Evolutionary conservation across 1,284 basidiomycete genomes (phyloP), one percentile per base, ranked within the genome.

Genomic region (Porodaedalea pini): DNA sequence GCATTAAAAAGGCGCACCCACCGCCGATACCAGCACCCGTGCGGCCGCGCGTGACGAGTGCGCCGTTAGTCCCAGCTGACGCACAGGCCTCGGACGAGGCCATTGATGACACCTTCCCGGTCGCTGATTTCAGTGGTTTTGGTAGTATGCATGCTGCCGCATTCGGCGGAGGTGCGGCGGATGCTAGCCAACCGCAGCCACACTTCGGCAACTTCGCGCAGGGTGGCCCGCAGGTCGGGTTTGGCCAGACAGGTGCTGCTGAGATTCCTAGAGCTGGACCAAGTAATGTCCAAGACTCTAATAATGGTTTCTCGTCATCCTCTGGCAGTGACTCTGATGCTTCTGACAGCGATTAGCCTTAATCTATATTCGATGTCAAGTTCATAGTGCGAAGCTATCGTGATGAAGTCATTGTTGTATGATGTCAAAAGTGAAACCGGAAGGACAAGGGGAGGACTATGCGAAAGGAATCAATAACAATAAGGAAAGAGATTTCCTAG

Each of bases 1-100:
- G 82, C 53, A 76, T 81, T 47, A 90, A 88, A 69, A 86, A 89
- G 64, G 78, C 81, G 0, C 78, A 83, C 53, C 65, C 81, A 36
- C 81, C 82, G 5, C 65, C 68, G 5, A 65, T 73, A 21, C 64
- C 72, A 6, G 59, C 70, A 0, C 65, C 71, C 1, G 65, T 63
- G 63, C 70, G 73, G 56, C 78, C 76, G 61, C 74, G 79, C 59
- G 74, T 80, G 4, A 75, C 71, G 3, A 86, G 85, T 62, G 78
- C 82, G 1, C 78, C 77, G 53, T 76, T 70, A 17, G 75, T 86
- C 7, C 58, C 58, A 4, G 25, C 36, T n/a, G 58, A 60, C 17
- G 34, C 40, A 17, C 48, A 51, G 32, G 27, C 17, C 13, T 31
- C 36, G 19, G 56, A 56, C 7, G 4, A 36, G 13, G 48, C 43